Evolutionary conservation across 1,284 basidiomycete species (phyloP).

Genomic region (Naganishia sp.): DNA sequence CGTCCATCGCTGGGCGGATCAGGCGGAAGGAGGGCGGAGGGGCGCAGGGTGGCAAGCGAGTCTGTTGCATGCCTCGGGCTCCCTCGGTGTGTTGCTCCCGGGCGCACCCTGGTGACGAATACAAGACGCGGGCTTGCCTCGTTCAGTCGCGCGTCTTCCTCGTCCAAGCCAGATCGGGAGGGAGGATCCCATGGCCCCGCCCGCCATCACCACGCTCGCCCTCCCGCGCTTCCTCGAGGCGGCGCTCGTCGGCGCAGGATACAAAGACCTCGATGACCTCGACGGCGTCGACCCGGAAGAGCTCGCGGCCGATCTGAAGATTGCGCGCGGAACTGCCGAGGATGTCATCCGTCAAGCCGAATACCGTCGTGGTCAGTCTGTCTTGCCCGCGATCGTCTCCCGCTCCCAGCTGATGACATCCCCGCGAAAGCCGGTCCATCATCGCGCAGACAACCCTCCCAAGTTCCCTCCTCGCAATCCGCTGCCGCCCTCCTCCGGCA

Average conservation of each 20-base stretch:
- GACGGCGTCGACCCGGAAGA: constrained; percentile 35
- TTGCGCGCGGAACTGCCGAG: constrained; percentile 39
- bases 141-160: too few relatives aligned
- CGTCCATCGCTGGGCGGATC: neutral
- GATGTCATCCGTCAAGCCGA: constrained; percentile 41
- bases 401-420: neutral
- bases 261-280: constrained; percentile 42
- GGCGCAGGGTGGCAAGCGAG: too few relatives aligned
- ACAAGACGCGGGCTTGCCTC: neutral
- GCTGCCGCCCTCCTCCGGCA: neutral
- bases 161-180: neutral
- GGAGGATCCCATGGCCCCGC: neutral
- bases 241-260: constrained; percentile 46
- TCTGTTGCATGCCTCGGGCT: neutral
- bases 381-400: neutral
- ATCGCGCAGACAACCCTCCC: constrained; percentile 1
- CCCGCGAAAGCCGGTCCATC: neutral
- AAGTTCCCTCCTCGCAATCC: neutral
- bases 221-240: constrained; percentile 36
- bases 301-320: constrained; percentile 44
- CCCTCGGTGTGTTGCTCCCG: neutral
- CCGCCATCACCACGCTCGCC: constrained; percentile 11
- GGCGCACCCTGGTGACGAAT: constrained; percentile 10
- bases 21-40: too few relatives aligned
- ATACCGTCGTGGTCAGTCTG: constrained; percentile 34